phyloP scores from a whole-genome alignment of 2,329 filamentous ascomycete genomes.

The Diaporthe ilicicola region DNA sequence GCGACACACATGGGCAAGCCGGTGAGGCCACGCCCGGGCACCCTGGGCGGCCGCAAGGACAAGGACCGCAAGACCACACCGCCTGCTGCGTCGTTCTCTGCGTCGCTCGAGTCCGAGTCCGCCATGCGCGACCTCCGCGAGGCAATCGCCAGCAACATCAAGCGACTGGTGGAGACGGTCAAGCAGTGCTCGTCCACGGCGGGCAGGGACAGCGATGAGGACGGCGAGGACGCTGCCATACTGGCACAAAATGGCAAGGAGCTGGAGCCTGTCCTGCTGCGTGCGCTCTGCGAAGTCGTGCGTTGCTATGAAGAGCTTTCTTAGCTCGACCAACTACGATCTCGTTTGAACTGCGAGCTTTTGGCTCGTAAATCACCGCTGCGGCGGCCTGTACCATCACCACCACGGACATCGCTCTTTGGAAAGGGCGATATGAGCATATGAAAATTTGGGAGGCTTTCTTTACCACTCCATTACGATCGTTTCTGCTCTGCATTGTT shows the following conservation, averaged over 20 bases:
- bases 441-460: background rate
- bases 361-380: background rate
- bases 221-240: slow-evolving; percentile 22
- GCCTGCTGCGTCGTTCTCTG: background rate
- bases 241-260: slow-evolving; percentile 33
- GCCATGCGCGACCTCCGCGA: slow-evolving; percentile 55
- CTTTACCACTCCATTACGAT: background rate
- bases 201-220: slow-evolving; percentile 26
- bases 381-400: background rate
- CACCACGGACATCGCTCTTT: background rate
- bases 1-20: slow-evolving; percentile 36
- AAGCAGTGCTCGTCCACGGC: slow-evolving; percentile 35
- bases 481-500: background rate
- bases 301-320: slow-evolving; percentile 48
- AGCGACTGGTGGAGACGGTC: slow-evolving; percentile 59
- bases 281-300: slow-evolving; percentile 52
- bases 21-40: slow-evolving; percentile 20
- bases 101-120: slow-evolving; percentile 40
- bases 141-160: slow-evolving; percentile 60
- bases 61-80: slow-evolving; percentile 31
- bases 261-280: slow-evolving; percentile 48
- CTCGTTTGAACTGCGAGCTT: background rate
- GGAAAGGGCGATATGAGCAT: background rate
- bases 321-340: background rate
- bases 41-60: slow-evolving; percentile 33